These are phyloP conservation scores for Candida neerlandica DNA, from an alignment of 1,139 yeast species.

Conservation along the genomic window DNA sequence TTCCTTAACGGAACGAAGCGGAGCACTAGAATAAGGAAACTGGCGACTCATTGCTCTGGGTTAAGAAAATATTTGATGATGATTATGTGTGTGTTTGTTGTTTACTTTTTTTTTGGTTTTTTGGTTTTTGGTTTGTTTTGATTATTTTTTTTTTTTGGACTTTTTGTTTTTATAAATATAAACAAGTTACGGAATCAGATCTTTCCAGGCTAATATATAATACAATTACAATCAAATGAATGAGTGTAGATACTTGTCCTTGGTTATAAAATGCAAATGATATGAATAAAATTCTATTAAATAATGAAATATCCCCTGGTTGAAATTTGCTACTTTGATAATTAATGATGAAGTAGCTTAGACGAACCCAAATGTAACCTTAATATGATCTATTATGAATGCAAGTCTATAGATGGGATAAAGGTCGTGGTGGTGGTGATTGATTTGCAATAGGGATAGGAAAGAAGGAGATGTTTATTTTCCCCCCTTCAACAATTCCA, in stretches of 20 bases:
- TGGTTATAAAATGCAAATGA: neutral
- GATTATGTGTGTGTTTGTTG: neutral
- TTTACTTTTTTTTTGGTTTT: constrained; percentile 3
- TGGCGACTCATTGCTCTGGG: constrained; percentile 53
- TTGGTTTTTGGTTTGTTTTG: neutral
- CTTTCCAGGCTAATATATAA: neutral
- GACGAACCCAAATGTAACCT: neutral
- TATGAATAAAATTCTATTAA: neutral
- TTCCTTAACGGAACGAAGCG: constrained; percentile 93
- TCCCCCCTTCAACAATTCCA: neutral
- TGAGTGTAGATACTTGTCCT: constrained; percentile 4
- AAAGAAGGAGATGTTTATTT: neutral
- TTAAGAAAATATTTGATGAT: neutral
- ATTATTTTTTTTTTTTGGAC: constrained; percentile 1
- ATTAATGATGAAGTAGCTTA: neutral
- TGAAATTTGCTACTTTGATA: neutral
- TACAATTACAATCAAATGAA: constrained; percentile 7
- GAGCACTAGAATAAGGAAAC: constrained; percentile 97
- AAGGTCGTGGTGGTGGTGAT: neutral
- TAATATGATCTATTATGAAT: neutral
- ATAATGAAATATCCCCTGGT: neutral
- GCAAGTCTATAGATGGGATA: neutral
- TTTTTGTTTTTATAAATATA: constrained; percentile 4
- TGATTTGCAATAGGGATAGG: constrained; percentile 4
- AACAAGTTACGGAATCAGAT: neutral